Base-by-base conservation (phyloP, 306 rosid genomes). In the Rosa multiflora region DNA sequence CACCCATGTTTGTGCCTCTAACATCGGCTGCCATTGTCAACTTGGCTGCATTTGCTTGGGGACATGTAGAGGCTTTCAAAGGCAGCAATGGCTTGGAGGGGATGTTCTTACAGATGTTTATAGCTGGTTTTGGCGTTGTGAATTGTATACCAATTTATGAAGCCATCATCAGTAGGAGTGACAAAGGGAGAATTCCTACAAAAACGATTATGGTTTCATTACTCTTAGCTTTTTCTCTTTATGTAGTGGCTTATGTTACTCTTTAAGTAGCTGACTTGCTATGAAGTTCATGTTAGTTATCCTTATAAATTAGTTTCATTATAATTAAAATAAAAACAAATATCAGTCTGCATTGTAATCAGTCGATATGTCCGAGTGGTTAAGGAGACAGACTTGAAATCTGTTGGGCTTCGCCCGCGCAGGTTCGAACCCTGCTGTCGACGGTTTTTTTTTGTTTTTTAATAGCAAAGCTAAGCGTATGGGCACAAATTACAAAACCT, bases 1-100 rank as follows among this genome's bases (percentile, higher is more conserved):
- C 89, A 4, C 86, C 86, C 37, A 68, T 88, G 83, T 83, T 88
- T 49, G 77, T 83, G 47, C 76, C 87, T 0, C 1, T 85, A n/a
- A 70, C 82, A 51, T 63, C 70, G 64, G 87, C 81, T 4, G 85
- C 91, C 1, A 32, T 76, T 3, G 14, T 79, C 78, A 88, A 88
- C 63, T 70, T 88, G 52, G 83, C 17, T 0, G 76, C 81, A 0
- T 80, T 82, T 39, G 35, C 40, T 20, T 55, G 56, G 52, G 89
- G 83, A 12, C 10, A 48, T 10, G 6, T 74, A 5, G n/a, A 15
- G 14, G 47, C 73, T 35, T 75, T 63, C 18, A 53, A 71, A 55
- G 77, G 82, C 5, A n/a, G 49, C 49, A 44, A 8, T 21, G 52
- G 8, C 2, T 53, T 80, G 53, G 81, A 76, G 8, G 82, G 48